Base-by-base conservation (phyloP, 768 basidiomycete species). In the Lepiota brunneoincarnata region DNA sequence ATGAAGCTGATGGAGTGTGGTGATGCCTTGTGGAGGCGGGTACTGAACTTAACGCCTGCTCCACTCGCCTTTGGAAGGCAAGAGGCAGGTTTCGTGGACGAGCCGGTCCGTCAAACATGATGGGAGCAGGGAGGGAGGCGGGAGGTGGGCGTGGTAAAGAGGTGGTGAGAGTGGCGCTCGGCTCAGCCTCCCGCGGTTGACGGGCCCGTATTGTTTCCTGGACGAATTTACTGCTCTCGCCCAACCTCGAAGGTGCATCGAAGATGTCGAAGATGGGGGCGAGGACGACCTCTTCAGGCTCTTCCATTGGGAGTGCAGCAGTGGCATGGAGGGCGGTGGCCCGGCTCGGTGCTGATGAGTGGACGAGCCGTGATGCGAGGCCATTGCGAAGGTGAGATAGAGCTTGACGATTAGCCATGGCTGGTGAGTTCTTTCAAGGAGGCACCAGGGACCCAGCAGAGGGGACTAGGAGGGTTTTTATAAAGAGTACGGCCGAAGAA, bases 61-160 rank as follows among this genome's bases (percentile, higher is more conserved):
- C 62, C 50, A 67, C 51, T 17, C 63, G 64, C 36, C 60, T 58
- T 28, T 64, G 61, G 41, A 60, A 57, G 7, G 63, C 62, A 6
- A 68, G 51, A 4, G 63, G 51, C 7, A 57, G 57, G 40, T 66
- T 65, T 36, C 71, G 64, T 12, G 69, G 69, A 24, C 61, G 62
- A 10, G 79, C 77, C 4, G 80, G 80, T 2, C 80, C 80, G 49
- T 80, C 80, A 53, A 79, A 79, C 15, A 74, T 58, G 52, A 75
- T 62, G 6, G 78, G 75, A 44, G 75, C 63, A 37, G 79, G 77
- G 26, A 80, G 70, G 1, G 72, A 60, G 12, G 65, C 34, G 17
- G 70, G 72, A 39, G 61, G 49, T 12, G 69, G 63, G 42, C 58
- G 55, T 12, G 67, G 61, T 47, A 51, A 41, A 9, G 52, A 52